phyloP scores from a whole-genome alignment of 2,329 filamentous ascomycete species.

The Aspergillus sp. region DNA sequence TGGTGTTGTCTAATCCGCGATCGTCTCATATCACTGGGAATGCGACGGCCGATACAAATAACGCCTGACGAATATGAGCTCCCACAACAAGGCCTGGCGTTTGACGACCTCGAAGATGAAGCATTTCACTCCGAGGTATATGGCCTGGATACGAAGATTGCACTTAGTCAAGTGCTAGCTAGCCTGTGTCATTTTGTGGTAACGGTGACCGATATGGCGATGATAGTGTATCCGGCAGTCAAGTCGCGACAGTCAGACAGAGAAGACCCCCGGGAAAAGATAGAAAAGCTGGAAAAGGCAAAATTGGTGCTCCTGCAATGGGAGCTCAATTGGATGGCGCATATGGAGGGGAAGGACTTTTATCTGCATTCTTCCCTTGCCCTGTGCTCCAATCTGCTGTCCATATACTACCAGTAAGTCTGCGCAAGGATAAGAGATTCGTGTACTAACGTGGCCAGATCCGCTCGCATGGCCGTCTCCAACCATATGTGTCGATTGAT shows the following conservation, averaged over 20 bases:
- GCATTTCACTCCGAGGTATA: conserved; percentile 12
- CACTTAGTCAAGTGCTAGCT: conserved; percentile 7
- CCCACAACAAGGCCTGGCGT: conserved; percentile 6
- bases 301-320: conserved; percentile 9
- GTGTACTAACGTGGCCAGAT: conserved; percentile 3
- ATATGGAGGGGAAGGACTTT: conserved; percentile 9
- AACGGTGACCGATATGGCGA: conserved; percentile 8
- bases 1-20: conserved; percentile 15
- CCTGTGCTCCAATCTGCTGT: conserved; percentile 10
- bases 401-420: conserved; percentile 14
- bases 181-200: conserved; percentile 12
- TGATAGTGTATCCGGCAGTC: conserved; percentile 8
- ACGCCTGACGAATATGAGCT: conserved; percentile 9
- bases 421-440: too few species aligned
- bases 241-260: too few species aligned
- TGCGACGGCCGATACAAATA: conserved; percentile 15
- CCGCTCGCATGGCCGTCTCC: conserved; percentile 13
- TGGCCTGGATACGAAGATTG: conserved; percentile 7
- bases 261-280: background rate
- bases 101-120: conserved; percentile 9
- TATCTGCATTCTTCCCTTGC: conserved; percentile 12
- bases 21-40: conserved; percentile 13
- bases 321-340: conserved; percentile 13
- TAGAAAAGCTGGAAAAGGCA: conserved; percentile 7
- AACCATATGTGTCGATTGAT: conserved; percentile 12